Evolutionary conservation across 371 early-diverging fungal species (phyloP), one percentile per base, ranked within the genome.

Genomic region (Actinomortierella ambigua): DNA sequence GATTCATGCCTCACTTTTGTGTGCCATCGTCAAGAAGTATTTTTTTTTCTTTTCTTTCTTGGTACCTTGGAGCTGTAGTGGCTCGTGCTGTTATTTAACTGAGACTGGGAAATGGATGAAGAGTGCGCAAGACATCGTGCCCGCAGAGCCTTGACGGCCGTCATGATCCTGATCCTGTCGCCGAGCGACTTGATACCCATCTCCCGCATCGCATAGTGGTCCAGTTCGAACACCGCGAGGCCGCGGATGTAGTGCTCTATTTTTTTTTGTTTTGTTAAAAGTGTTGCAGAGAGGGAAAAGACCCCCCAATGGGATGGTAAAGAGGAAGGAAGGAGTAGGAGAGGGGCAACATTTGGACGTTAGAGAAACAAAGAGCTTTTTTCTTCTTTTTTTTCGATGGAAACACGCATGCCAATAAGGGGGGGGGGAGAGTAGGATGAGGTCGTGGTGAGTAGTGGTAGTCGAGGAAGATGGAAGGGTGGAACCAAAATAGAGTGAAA

Each of bases 171-270:
- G 23, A 94, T 90, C 34, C 95, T 81, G 63, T 95, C 95, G 24
- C 96, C 95, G 13, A 96, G 92, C 1, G 89, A 88, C 47, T 75
- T 75, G 39, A 97, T 86, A 14, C 89, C 90, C 79, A 97, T 86
- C 50, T 93, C 91, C 77, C 92, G 91, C 20, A 97, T 77, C 3
- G 92, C 69, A 40, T 83, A 79, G 70, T 95, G 89, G 69, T 90
- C 89, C 15, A 97, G 82, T 64, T 95, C 95, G 8, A 92, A 79
- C 49, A 97, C 77, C 1, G 90, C 82, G 39, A 87, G 83, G 17
- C 98, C 98, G 27, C 84, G 87, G 40, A 97, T 88, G 43, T 62
- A 61, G 55, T 71, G 71, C 28, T 71, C 71, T 71, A 47, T 43
- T 11, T 89, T 76, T 68, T 94, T 83, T 39, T 88, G 88, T 85